phyloP scores from a whole-genome alignment of 1,284 basidiomycete species.

The Cryptococcus sp. region DNA sequence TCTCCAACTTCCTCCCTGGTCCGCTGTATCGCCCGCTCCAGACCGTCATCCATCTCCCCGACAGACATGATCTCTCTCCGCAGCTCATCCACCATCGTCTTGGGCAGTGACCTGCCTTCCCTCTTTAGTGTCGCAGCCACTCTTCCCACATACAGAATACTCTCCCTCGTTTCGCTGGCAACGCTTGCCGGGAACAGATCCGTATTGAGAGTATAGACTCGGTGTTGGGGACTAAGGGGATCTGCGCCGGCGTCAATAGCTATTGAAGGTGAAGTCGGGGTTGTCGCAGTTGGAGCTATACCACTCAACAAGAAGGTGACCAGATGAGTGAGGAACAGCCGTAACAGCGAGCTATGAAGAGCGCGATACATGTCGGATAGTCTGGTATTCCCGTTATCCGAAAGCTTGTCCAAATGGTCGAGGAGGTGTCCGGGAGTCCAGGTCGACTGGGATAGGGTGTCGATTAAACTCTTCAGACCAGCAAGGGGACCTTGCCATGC shows the following conservation, averaged over 20 bases:
- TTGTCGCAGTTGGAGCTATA: constrained; percentile 52
- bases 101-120: constrained; percentile 70
- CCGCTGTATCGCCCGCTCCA: constrained; percentile 61
- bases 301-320: constrained; percentile 74
- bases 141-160: constrained; percentile 78
- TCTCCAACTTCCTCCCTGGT: constrained; percentile 38
- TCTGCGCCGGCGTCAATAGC: constrained; percentile 53
- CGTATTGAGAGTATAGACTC: constrained; percentile 51
- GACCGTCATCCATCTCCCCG: constrained; percentile 63
- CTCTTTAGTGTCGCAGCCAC: constrained; percentile 77
- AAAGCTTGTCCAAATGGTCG: constrained; percentile 64
- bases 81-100: constrained; percentile 60
- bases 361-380: constrained; percentile 65
- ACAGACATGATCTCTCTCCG: constrained; percentile 61
- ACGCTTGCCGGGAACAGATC: constrained; percentile 71
- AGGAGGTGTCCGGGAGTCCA: constrained; percentile 73
- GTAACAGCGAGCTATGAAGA: constrained; percentile 67
- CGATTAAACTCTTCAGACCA: constrained; percentile 61
- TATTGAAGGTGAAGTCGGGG: constrained; percentile 57
- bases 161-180: constrained; percentile 64
- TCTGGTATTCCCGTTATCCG: constrained; percentile 68
- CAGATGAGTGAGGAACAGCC: constrained; percentile 72
- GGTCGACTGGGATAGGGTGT: constrained; percentile 55
- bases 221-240: constrained; percentile 27
- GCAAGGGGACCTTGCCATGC: constrained; percentile 77